These are phyloP conservation scores for Calycina herbarum DNA, from an alignment of 2,329 filamentous ascomycete species.

Conservation along the genomic window DNA sequence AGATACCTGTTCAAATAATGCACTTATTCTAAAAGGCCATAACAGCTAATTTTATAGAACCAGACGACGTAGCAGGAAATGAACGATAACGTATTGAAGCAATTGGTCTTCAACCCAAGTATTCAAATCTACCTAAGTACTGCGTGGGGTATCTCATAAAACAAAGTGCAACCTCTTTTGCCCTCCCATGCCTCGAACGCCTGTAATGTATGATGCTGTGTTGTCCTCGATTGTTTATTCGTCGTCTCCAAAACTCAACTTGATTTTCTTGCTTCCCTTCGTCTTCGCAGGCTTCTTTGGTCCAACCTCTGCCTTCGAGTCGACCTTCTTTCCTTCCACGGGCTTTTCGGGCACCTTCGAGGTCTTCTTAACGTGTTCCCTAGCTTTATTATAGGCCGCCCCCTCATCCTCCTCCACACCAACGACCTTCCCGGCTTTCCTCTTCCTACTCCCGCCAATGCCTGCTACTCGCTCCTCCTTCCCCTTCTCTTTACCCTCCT, in stretches of 20 bases:
- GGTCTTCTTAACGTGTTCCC: slow-evolving; percentile 10
- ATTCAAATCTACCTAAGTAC: neutral
- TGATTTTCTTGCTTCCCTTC: slow-evolving; percentile 58
- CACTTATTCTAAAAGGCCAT: too few species aligned
- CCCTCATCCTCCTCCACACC: slow-evolving; percentile 37
- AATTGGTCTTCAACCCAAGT: too few species aligned
- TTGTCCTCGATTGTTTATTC: slow-evolving; percentile 38
- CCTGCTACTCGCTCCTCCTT: slow-evolving; percentile 40
- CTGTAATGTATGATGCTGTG: neutral
- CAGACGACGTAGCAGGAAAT: too few species aligned
- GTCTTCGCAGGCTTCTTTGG: slow-evolving; percentile 11
- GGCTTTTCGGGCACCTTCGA: neutral
- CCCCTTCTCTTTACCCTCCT: slow-evolving; percentile 26
- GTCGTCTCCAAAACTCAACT: slow-evolving; percentile 66
- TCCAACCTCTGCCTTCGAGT: slow-evolving; percentile 28
- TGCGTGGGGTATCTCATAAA: neutral
- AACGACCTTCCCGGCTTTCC: slow-evolving; percentile 54
- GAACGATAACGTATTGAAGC: too few species aligned
- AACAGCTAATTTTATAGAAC: too few species aligned
- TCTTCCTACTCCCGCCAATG: slow-evolving; percentile 52
- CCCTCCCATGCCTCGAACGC: neutral
- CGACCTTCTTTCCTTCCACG: slow-evolving; percentile 26
- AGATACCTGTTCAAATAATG: too few species aligned
- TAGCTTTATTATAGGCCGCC: slow-evolving; percentile 9
- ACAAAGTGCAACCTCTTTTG: neutral